Conservation (phyloP, 345 rosid species). For the Linum lewisii region DNA sequence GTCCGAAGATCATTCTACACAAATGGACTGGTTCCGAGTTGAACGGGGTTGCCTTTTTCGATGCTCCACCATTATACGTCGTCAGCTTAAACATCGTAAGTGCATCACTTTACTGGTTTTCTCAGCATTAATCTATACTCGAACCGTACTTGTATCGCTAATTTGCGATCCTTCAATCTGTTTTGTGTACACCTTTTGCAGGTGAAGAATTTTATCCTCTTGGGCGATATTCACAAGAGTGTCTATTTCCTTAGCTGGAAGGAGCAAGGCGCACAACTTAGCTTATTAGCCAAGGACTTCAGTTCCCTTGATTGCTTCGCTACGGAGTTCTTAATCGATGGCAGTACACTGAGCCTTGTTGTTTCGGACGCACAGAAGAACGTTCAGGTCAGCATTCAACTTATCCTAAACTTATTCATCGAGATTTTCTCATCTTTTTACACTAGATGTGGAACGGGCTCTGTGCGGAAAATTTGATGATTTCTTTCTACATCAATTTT, state of each 20-base stretch:
- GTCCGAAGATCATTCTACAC: constrained; percentile 91
- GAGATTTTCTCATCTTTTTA: neutral
- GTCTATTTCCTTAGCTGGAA: constrained; percentile 94
- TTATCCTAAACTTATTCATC: neutral
- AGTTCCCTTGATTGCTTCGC: constrained; percentile 90
- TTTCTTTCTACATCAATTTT: too few relatives aligned
- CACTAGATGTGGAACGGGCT: too few relatives aligned
- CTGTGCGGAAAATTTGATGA: too few relatives aligned
- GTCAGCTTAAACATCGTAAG: constrained; percentile 95
- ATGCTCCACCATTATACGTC: constrained; percentile 87
- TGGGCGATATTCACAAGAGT: constrained; percentile 90
- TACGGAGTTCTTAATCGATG: constrained; percentile 95
- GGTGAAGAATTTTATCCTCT: constrained; percentile 94
- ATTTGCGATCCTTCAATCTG: neutral
- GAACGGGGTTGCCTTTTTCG: constrained; percentile 86
- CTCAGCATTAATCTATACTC: neutral
- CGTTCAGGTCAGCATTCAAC: constrained; percentile 49
- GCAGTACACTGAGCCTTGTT: constrained; percentile 82
- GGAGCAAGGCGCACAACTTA: constrained; percentile 96
- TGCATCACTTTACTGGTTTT: constrained; percentile 9
- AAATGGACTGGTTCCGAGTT: constrained; percentile 87
- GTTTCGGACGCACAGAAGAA: constrained; percentile 95
- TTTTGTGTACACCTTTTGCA: constrained; percentile 19
- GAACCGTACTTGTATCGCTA: too few relatives aligned
- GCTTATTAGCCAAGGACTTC: constrained; percentile 87